Conservation (phyloP, 257 asterid genomes). For the Paraleonurus japonicus region DNA sequence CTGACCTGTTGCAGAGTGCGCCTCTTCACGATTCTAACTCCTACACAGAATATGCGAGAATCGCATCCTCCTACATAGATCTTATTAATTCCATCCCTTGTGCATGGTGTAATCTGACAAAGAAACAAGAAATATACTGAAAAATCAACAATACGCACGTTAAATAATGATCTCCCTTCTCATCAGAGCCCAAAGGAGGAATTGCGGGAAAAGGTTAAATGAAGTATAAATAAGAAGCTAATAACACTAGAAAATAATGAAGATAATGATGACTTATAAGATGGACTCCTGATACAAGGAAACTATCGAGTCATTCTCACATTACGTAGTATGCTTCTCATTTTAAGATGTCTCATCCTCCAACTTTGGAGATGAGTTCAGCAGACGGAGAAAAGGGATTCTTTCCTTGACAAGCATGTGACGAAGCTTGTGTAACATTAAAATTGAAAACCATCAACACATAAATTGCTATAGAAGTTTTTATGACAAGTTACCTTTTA, state of each 20-base stretch:
- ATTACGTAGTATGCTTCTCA: neutral
- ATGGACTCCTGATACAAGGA: slow-evolving; percentile 9
- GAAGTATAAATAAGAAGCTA: neutral
- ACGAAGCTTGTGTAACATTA: neutral
- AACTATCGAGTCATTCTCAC: slow-evolving; percentile 11
- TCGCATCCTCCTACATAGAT: slow-evolving; percentile 83
- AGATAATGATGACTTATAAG: neutral
- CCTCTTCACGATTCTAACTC: slow-evolving; percentile 89
- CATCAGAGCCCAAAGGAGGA: slow-evolving; percentile 1
- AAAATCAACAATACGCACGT: slow-evolving; percentile 35
- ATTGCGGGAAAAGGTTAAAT: neutral
- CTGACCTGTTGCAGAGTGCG: slow-evolving; percentile 82
- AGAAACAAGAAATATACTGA: slow-evolving; percentile 32
- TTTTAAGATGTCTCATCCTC: neutral
- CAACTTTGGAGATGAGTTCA: neutral
- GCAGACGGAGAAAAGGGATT: neutral
- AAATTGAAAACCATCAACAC: neutral
- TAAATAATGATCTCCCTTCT: neutral
- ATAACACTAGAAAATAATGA: neutral
- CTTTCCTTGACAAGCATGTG: neutral
- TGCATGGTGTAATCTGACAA: slow-evolving; percentile 84
- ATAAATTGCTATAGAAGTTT: neutral
- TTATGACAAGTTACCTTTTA: neutral
- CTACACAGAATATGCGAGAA: slow-evolving; percentile 86
- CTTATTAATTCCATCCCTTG: slow-evolving; percentile 91